Evolutionary conservation across 352 stramenopile genomes (phyloP).

Genomic region (Pythium angustatum): DNA sequence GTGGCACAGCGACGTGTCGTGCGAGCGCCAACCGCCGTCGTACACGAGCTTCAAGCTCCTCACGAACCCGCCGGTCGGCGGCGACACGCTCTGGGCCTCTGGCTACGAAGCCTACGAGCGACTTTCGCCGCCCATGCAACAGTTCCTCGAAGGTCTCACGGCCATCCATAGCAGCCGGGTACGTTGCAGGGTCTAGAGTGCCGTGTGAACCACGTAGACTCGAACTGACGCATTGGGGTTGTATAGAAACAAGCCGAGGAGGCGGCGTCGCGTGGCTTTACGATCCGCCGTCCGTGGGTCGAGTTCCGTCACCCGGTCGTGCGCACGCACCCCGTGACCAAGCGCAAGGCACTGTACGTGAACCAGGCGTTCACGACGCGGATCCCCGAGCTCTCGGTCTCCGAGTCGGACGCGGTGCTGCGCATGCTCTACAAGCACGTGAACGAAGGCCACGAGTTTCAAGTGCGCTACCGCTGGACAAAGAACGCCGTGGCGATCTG

Average conservation of each 20-base stretch:
- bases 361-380: conserved; percentile 42
- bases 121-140: conserved; percentile 38
- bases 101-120: conserved; percentile 49
- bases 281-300: conserved; percentile 36
- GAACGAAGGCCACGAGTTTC: conserved; percentile 37
- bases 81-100: conserved; percentile 45
- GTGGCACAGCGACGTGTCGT: conserved; percentile 45
- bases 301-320: conserved; percentile 45
- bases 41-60: conserved; percentile 37
- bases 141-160: conserved; percentile 40
- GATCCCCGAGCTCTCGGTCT: conserved; percentile 38
- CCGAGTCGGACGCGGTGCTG: conserved; percentile 38
- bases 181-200: too few species aligned
- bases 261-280: conserved; percentile 26
- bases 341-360: conserved; percentile 40
- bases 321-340: conserved; percentile 42
- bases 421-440: conserved; percentile 34
- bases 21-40: conserved; percentile 37
- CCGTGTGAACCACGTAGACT: too few species aligned
- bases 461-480: conserved; percentile 38
- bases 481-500: conserved; percentile 38
- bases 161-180: conserved; percentile 53
- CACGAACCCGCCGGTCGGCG: conserved; percentile 33
- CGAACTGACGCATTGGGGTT: too few species aligned
- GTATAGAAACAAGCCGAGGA: conserved; percentile 39